A percentile compares a stretch with the other conserved stretches of the same genome.
Evolutionary conservation across 257 asterid species (phyloP).

Genomic region (Solanum lycopersicoides): DNA sequence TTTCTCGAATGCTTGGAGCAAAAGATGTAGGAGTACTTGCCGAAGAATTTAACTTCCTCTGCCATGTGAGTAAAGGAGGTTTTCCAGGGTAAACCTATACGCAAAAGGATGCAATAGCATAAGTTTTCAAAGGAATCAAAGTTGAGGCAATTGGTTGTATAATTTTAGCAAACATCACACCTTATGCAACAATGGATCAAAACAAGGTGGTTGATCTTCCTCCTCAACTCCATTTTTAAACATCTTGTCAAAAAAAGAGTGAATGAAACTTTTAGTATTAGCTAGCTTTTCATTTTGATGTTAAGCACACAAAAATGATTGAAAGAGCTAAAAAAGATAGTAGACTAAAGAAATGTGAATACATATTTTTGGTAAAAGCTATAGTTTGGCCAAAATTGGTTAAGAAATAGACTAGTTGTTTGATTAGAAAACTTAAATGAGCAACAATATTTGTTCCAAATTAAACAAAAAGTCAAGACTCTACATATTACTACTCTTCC

Average conservation of each 20-base stretch:
- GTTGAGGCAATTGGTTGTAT: background rate
- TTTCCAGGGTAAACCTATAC: conserved; percentile 38
- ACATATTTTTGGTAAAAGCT: background rate
- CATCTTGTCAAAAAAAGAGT: background rate
- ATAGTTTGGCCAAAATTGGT: background rate
- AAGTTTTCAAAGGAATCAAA: background rate
- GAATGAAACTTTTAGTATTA: background rate
- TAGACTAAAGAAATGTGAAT: background rate
- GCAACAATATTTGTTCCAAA: background rate
- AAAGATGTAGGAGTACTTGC: conserved; percentile 50
- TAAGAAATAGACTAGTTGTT: background rate
- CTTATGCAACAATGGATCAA: background rate
- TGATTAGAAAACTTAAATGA: background rate
- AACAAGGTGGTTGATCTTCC: background rate
- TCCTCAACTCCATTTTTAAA: background rate
- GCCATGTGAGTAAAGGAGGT: conserved; percentile 76
- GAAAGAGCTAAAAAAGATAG: background rate
- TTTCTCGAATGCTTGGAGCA: conserved; percentile 50
- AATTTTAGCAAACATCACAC: background rate
- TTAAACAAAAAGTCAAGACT: too few relatives aligned
- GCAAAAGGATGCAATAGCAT: background rate
- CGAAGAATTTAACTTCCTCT: conserved; percentile 41
- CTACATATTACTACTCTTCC: background rate
- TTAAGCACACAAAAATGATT: background rate
- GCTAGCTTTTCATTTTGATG: background rate